Percentiles rank a stretch among this genome's conserved stretches.
These are phyloP conservation scores for Leptodontidium sp. DNA, from an alignment of 2,329 filamentous ascomycete species.

Conservation along the genomic window DNA sequence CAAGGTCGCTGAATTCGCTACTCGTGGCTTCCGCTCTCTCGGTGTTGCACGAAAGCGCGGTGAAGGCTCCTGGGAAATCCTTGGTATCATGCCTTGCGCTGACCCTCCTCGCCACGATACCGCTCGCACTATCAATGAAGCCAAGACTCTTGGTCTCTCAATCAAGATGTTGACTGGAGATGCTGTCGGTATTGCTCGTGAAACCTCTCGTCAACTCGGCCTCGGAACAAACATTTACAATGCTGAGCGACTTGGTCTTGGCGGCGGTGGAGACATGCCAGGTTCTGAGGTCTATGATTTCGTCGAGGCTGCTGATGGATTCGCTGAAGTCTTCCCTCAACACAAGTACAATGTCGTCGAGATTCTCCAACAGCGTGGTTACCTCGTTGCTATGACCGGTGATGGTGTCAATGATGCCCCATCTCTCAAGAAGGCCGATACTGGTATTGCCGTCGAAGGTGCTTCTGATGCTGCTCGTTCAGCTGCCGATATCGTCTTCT, in stretches of 20 bases:
- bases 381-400: constrained; percentile 95
- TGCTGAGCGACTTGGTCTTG: constrained; percentile 88
- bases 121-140: constrained; percentile 88
- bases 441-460: constrained; percentile 93
- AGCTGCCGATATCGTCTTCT: constrained; percentile 92
- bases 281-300: constrained; percentile 95
- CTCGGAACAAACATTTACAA: constrained; percentile 95
- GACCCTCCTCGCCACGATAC: constrained; percentile 93
- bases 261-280: constrained; percentile 90
- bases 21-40: constrained; percentile 92
- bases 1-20: constrained; percentile 90
- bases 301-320: constrained; percentile 93
- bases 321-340: constrained; percentile 93
- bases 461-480: constrained; percentile 90
- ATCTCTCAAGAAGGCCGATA: constrained; percentile 94
- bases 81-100: constrained; percentile 94
- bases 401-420: constrained; percentile 95
- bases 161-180: constrained; percentile 98
- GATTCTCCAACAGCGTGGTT: constrained; percentile 91
- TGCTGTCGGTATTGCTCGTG: constrained; percentile 90
- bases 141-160: constrained; percentile 84
- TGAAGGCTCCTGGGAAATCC: constrained; percentile 84
- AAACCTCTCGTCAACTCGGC: constrained; percentile 90
- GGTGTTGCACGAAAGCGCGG: constrained; percentile 91
- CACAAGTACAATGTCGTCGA: constrained; percentile 96